A percentile compares a stretch with the other conserved stretches of the same genome.
These are phyloP conservation scores for Cochliopodium minus DNA, from an alignment of 208 protist genomes.

Conservation along the genomic window DNA sequence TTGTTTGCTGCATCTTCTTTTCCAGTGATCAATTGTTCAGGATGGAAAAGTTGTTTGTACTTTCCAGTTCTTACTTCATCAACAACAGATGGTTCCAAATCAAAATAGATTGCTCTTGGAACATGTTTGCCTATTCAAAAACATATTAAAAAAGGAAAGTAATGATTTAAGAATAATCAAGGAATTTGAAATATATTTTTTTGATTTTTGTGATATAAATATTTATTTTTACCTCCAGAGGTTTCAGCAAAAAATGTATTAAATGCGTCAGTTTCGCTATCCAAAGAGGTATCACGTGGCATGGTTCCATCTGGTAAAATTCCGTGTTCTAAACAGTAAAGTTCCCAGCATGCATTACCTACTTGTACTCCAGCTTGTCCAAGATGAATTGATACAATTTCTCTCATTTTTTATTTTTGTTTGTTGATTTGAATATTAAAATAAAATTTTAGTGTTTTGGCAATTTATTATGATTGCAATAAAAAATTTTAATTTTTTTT, in stretches of 20 bases:
- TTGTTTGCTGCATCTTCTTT: slow-evolving; percentile 95
- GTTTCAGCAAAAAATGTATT: slow-evolving; percentile 86
- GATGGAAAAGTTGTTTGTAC: slow-evolving; percentile 86
- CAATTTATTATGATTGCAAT: too few species aligned
- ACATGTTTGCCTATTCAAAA: too few species aligned
- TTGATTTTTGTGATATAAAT: too few species aligned
- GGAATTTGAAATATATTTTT: too few species aligned
- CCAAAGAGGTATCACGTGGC: slow-evolving; percentile 27
- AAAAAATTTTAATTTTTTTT: too few species aligned
- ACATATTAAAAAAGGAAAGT: too few species aligned
- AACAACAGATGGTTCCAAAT: slow-evolving; percentile 88
- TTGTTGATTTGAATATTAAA: too few species aligned
- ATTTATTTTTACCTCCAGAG: slow-evolving; percentile 41
- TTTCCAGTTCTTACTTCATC: slow-evolving; percentile 82
- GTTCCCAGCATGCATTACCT: slow-evolving; percentile 86
- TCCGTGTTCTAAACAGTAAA: slow-evolving; percentile 66
- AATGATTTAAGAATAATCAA: too few species aligned
- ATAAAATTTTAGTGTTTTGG: too few species aligned
- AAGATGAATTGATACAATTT: slow-evolving; percentile 77
- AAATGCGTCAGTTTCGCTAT: slow-evolving; percentile 65
- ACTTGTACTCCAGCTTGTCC: slow-evolving; percentile 87
- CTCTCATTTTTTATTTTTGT: slow-evolving; percentile 44
- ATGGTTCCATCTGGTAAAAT: slow-evolving; percentile 56
- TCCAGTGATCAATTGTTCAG: slow-evolving; percentile 82
- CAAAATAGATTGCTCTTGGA: slow-evolving; percentile 77